A percentile compares a stretch with the other conserved stretches of the same genome.
Conservation (phyloP, 2,329 filamentous ascomycete species). For the Paraphaeosphaeria sporulosa region DNA sequence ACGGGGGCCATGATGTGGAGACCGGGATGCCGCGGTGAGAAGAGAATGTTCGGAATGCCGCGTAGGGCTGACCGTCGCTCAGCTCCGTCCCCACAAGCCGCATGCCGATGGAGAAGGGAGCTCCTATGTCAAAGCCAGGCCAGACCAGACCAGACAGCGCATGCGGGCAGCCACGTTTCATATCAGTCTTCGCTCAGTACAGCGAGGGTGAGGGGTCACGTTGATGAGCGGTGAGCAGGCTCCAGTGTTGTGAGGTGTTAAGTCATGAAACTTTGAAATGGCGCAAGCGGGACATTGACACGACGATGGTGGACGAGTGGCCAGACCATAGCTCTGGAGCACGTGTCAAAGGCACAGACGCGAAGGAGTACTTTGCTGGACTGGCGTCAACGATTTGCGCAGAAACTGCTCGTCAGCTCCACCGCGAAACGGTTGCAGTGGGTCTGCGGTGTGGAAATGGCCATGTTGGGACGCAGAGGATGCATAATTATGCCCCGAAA, state of each 20-base stretch:
- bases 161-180: neutral
- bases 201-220: neutral
- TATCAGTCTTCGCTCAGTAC: neutral
- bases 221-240: constrained; percentile 5
- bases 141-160: neutral
- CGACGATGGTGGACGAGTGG: neutral
- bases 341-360: neutral
- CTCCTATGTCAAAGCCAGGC: neutral
- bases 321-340: neutral
- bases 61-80: constrained; percentile 8
- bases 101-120: neutral
- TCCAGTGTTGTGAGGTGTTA: neutral
- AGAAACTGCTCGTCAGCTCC: constrained; percentile 6
- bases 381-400: constrained; percentile 9
- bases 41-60: neutral
- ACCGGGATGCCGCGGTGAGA: constrained; percentile 3
- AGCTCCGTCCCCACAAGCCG: constrained; percentile 1
- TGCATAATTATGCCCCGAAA: constrained; percentile 31
- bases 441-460: constrained; percentile 1
- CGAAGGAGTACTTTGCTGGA: constrained; percentile 4
- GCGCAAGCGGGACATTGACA: constrained; percentile 3
- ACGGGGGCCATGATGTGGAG: neutral
- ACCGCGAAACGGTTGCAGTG: constrained; percentile 11
- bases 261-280: constrained; percentile 3
- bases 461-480: constrained; percentile 24